phyloP scores from a whole-genome alignment of 2,329 filamentous ascomycete genomes.

The Colletotrichum graminicola region DNA sequence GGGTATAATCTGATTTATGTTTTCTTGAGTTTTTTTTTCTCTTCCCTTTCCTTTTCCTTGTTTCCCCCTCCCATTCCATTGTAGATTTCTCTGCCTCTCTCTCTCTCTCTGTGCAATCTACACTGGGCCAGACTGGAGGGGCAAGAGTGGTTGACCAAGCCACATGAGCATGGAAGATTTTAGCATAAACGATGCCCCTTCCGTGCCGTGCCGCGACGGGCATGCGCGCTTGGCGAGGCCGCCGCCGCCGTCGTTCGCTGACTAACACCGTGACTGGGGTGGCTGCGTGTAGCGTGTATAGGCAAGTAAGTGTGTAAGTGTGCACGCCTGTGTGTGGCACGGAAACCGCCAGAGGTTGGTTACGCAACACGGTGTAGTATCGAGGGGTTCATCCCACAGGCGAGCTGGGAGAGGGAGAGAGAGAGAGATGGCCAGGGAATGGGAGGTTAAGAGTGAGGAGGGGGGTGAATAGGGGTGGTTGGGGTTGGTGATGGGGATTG shows the following conservation, averaged over 20 bases:
- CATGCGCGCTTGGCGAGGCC: not conserved
- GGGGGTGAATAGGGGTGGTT: not conserved
- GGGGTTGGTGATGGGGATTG: slow-evolving; percentile 6
- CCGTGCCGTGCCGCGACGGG: too few relatives aligned
- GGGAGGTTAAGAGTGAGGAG: not conserved
- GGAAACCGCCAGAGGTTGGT: not conserved
- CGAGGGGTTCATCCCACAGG: slow-evolving; percentile 25
- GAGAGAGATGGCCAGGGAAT: not conserved
- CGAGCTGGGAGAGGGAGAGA: not conserved
- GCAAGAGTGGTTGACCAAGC: not conserved
- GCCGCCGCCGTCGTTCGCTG: too few relatives aligned
- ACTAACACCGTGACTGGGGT: too few relatives aligned
- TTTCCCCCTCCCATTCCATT: not conserved
- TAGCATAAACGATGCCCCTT: not conserved
- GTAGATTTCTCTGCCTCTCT: not conserved
- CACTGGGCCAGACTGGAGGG: not conserved
- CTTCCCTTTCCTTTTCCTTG: not conserved
- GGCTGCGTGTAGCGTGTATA: too few relatives aligned
- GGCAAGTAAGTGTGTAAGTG: too few relatives aligned
- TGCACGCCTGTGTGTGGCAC: not conserved
- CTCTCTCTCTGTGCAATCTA: not conserved
- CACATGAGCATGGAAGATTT: not conserved
- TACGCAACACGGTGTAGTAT: not conserved
- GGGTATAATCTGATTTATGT: not conserved
- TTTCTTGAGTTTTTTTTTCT: not conserved